Evolutionary conservation across 331 rosid species (phyloP), one percentile per base, ranked within the genome.

Genomic region (Malus hybrid): DNA sequence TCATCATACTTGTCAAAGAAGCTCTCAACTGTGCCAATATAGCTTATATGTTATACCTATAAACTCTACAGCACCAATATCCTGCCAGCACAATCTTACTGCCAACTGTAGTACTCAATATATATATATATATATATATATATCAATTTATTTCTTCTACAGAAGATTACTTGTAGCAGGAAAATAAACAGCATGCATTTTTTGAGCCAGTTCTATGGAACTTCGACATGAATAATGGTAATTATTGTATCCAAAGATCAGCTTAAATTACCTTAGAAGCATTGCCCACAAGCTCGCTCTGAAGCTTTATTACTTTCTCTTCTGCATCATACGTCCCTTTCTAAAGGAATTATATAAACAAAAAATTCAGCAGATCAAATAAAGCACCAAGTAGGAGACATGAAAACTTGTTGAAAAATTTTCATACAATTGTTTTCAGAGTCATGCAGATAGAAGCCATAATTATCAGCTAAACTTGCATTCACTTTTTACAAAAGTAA

Each of bases 251-350:
- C 19, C 24, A 20, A 1, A 1, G n/a, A 4, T 44, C 11, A 75
- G 69, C 73, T 70, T 55, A 52, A 64, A 70, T 88, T 88, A 90
- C 96, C 98, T 90, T 87, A 33, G 95, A 80, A 73, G 96, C 98
- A 82, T 90, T 93, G 19, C 98, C 96, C 73, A 93, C 93, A 20
- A 84, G 80, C 73, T 84, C 88, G 44, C 93, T 93, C 77, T 83
- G 93, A 68, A 93, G 94, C 68, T 83, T 78, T 80, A 93, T 90
- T 78, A 83, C 87, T 62, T 90, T 88, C 72, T 86, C 91, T 79
- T 86, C 88, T 46, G 80, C 84, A 79, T 71, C 80, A 36, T 83
- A 90, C 3, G 85, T 81, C 80, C 98, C 98, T 82, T 93, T 93
- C 96, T 93, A 86, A 70, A 82, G 31, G 27, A 79, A 28, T 74